A percentile compares a stretch with the other conserved stretches of the same genome.
These are phyloP conservation scores for Neoconidiobolus thromboides DNA, from an alignment of 371 early-diverging fungal genomes.

Conservation along the genomic window DNA sequence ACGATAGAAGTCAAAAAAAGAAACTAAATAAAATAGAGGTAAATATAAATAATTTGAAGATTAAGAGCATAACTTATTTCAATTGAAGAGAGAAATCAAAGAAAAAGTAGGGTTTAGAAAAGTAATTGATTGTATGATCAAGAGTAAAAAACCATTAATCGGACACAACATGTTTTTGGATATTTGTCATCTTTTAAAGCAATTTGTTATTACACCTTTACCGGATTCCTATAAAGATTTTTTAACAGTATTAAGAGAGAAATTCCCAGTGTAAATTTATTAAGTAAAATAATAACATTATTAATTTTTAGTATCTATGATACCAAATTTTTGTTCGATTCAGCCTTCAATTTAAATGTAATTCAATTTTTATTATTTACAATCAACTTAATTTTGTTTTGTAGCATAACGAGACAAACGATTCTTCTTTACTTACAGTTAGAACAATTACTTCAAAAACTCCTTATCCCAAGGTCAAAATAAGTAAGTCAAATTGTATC, in stretches of 20 bases:
- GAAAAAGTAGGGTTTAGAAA: constrained; percentile 50
- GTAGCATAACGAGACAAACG: not conserved
- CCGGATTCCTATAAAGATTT: constrained; percentile 36
- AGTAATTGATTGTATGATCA: constrained; percentile 55
- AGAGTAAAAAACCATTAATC: constrained; percentile 42
- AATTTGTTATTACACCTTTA: constrained; percentile 40
- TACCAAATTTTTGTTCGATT: constrained; percentile 52
- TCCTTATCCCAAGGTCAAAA: not conserved
- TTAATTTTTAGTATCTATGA: constrained; percentile 29
- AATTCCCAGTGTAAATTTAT: constrained; percentile 29
- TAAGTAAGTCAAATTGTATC: not conserved
- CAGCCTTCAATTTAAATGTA: constrained; percentile 18
- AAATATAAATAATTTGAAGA: not conserved
- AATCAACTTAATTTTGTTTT: not conserved
- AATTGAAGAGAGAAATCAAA: constrained; percentile 23
- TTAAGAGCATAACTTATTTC: not conserved
- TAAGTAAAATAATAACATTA: not conserved
- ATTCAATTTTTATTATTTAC: not conserved
- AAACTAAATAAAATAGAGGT: not conserved
- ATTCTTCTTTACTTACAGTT: not conserved
- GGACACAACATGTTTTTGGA: constrained; percentile 78
- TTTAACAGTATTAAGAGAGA: constrained; percentile 18
- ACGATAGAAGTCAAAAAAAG: not conserved
- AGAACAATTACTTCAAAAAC: not conserved
- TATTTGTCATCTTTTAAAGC: constrained; percentile 44